Base-by-base conservation (phyloP, 352 stramenopile genomes). In the Globisporangium yorkense region DNA sequence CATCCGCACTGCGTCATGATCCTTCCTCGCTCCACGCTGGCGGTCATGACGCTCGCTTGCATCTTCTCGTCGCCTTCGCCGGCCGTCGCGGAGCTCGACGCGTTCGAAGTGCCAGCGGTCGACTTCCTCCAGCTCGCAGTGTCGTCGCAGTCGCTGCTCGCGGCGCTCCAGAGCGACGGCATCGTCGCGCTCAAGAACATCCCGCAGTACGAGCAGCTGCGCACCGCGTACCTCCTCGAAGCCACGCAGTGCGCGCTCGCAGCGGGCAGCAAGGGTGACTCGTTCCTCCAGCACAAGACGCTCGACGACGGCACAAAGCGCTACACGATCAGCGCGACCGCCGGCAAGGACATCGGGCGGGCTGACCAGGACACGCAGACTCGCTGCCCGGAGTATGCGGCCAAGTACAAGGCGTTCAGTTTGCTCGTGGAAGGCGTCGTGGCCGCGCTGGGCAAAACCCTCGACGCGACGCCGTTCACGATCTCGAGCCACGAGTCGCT, bases 181-280 rank as follows among this genome's bases (percentile, higher is more conserved):
- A 79, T 87, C 65, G 59, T 87, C 35, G 66, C 70, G 7, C 60
- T 87, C 21, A 65, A 61, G 29, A 80, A 82, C 49, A 72, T 87
- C 29, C 74, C 73, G 2, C 67, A 73, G 57, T 87, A 76, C 54
- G 54, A 40, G n/a, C 65, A 64, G 37, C 52, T 67, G 15, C 74
- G 74, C 15, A 61, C 67, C 24, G 56, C 53, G 2, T 85, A 79
- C 53, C 43, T 87, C 12, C 20, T 55, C 10, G 70, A 64, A 10
- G 74, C 77, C 2, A 68, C 65, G 9, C 33, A 67, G 24, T 85
- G 77, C 50, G 72, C 71, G 3, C 45, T 82, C 7, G 56, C 63
- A 7, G 69, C 64, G 8, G 54, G 59, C 15, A 45, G 59, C 18
- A 54, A 62, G 39, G 50, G 56, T 4, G 48, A 24, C 15, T 51